Percentiles rank a stretch among this genome's conserved stretches.
Conservation (phyloP, 306 rosid genomes). For the Quercus gilva region DNA sequence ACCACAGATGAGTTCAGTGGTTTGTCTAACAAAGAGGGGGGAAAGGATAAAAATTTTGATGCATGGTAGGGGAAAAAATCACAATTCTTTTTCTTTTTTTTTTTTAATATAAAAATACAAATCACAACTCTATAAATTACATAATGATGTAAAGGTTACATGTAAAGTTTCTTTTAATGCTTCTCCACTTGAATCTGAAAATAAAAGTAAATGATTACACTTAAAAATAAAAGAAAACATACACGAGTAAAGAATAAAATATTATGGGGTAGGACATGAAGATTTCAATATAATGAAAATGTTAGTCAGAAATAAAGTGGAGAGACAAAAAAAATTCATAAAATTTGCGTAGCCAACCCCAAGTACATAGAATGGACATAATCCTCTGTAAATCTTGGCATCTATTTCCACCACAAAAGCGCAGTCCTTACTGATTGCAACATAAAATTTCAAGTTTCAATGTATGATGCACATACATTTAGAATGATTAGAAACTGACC, state of each 20-base stretch:
- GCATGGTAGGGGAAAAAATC: not conserved
- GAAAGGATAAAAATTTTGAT: not conserved
- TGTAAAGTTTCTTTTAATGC: not conserved
- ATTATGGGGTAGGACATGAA: not conserved
- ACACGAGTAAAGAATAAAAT: not conserved
- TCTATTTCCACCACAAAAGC: not conserved
- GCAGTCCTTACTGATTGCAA: not conserved
- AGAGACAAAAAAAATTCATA: not conserved
- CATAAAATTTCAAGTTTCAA: conserved; percentile 13
- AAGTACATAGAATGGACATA: not conserved
- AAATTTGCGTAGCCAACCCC: not conserved
- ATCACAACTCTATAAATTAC: not conserved
- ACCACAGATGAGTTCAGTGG: not conserved
- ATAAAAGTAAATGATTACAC: too few relatives aligned
- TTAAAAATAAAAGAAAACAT: not conserved
- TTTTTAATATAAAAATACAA: too few relatives aligned
- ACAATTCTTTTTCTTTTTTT: not conserved
- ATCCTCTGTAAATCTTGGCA: not conserved
- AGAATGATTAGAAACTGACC: conserved; percentile 8
- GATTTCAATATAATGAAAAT: not conserved
- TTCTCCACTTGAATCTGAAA: too few relatives aligned
- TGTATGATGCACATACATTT: conserved; percentile 3
- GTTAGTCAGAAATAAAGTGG: not conserved
- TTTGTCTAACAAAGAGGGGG: not conserved
- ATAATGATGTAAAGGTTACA: not conserved